Evolutionary conservation across 768 basidiomycete genomes (phyloP), one percentile per base, ranked within the genome.

Genomic region (Pleurotus cornucopiae): DNA sequence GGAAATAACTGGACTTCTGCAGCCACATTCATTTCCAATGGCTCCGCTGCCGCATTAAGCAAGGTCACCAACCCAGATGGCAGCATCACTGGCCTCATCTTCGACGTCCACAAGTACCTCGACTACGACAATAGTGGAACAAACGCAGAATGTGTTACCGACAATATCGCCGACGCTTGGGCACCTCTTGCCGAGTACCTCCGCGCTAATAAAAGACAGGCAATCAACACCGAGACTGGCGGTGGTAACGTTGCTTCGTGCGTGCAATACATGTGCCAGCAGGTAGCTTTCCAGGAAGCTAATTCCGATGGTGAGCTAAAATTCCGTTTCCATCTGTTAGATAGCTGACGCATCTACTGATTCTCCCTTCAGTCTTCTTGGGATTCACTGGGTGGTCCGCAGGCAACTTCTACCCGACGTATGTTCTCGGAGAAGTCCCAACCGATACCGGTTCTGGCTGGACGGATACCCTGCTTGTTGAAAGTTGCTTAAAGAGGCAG

Each of bases 341-440:
- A 5, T 20, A 6, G 11, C 14, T 41, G 9, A 11, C 21, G 14
- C 20, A 6, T 18, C 45, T 57, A 14, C 58, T 9, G 25, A 59
- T 16, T 43, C 20, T 21, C 6, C 11, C 21, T 23, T 7, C 48
- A 52, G 78, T 78, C 3, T 71, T 79, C 65, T 67, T 83, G 12
- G 84, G 84, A 16, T 84, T 80, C 61, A 64, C 78, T 25, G 76
- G 80, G 23, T 85, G 83, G 83, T 70, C 78, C 21, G 83, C 82
- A n/a, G 83, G 83, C n/a, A 74, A 76, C 55, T 84, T 85, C 62
- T 65, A 62, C 52, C 63, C 68, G 5, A 63, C 62, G 44, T 82
- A 66, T 23, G 76, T 78, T 23, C 62, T 73, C 67, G 65, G 66
- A 21, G 73, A 74, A 53, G 59, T 64, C 2, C 72, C 71, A 0